Conservation (phyloP, 2,329 filamentous ascomycete genomes). For the Calonectria hawksworthii region DNA sequence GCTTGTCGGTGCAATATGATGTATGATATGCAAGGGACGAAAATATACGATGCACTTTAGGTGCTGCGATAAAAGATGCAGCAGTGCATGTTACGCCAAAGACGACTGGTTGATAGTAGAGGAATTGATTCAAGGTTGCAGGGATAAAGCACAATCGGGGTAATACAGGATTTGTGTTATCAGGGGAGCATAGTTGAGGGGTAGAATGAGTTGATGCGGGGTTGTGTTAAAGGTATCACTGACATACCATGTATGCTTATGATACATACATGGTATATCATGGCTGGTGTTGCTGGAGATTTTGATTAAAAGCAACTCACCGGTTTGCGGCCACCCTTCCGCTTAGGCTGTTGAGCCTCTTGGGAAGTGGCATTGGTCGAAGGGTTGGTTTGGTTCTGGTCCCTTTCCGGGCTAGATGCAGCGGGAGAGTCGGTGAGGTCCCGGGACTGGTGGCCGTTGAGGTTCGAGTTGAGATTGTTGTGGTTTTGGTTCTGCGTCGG, state of each 20-base stretch:
- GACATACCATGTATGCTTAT: slow-evolving; percentile 6
- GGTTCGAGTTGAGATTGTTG: slow-evolving; percentile 49
- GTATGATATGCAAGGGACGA: not conserved
- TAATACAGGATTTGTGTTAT: slow-evolving; percentile 1
- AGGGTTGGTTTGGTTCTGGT: slow-evolving; percentile 55
- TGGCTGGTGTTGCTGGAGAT: not conserved
- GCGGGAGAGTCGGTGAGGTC: slow-evolving; percentile 74
- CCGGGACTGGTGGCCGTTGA: slow-evolving; percentile 56
- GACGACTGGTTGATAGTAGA: not conserved
- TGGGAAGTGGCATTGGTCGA: slow-evolving; percentile 55
- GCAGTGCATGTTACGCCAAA: not conserved
- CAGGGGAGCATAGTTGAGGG: slow-evolving; percentile 19
- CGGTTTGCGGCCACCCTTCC: slow-evolving; percentile 97
- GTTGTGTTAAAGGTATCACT: slow-evolving; percentile 6
- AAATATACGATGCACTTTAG: not conserved
- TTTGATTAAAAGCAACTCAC: slow-evolving; percentile 69
- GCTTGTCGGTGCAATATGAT: not conserved
- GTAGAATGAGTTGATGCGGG: slow-evolving; percentile 15
- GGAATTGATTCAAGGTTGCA: not conserved
- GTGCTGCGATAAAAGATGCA: not conserved
- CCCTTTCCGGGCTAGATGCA: slow-evolving; percentile 72
- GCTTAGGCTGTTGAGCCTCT: slow-evolving; percentile 81
- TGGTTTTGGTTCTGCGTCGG: slow-evolving; percentile 45
- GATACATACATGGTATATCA: not conserved
- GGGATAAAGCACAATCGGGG: not conserved